Conservation (phyloP, 164 flowering plant genomes). For the Nymphaea colorata region DNA sequence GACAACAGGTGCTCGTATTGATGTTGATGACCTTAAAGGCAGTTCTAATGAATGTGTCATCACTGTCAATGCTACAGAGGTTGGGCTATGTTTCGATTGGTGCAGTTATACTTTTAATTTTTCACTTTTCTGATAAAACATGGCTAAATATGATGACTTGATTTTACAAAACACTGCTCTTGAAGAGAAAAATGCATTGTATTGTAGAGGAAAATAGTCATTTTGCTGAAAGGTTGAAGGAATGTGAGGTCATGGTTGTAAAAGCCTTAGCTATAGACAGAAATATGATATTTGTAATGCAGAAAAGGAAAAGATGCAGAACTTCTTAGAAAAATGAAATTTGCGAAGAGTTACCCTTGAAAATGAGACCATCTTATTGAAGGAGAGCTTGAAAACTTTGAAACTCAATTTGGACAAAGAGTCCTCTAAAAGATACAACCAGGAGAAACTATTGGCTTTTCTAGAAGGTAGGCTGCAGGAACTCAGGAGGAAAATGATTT, state of each 20-base stretch:
- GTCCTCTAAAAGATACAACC: conserved; percentile 15
- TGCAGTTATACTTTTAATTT: neutral
- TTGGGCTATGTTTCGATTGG: conserved; percentile 8
- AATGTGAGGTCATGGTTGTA: conserved; percentile 29
- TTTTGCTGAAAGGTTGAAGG: conserved; percentile 39
- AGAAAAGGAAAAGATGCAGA: conserved; percentile 38
- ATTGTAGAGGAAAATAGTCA: conserved; percentile 37
- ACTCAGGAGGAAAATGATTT: conserved; percentile 20
- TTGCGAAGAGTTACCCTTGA: conserved; percentile 28
- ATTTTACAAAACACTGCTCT: conserved; percentile 32
- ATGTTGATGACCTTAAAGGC: conserved; percentile 69
- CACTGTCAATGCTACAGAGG: conserved; percentile 70
- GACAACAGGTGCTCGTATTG: conserved; percentile 81
- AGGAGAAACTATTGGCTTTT: conserved; percentile 28
- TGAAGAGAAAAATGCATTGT: conserved; percentile 38
- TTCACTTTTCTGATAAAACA: conserved; percentile 5
- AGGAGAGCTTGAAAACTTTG: conserved; percentile 33
- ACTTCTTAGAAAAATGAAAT: conserved; percentile 28
- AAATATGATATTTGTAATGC: conserved; percentile 37
- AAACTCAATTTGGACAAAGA: conserved; percentile 26
- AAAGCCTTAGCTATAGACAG: conserved; percentile 34
- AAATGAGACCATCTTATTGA: conserved; percentile 29
- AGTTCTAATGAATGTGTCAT: conserved; percentile 60
- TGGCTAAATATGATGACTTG: conserved; percentile 38
- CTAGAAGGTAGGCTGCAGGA: conserved; percentile 32